Percentiles rank a stretch among this genome's conserved stretches.
These are phyloP conservation scores for Populus pruinosa DNA, from an alignment of 345 rosid genomes.

Conservation along the genomic window DNA sequence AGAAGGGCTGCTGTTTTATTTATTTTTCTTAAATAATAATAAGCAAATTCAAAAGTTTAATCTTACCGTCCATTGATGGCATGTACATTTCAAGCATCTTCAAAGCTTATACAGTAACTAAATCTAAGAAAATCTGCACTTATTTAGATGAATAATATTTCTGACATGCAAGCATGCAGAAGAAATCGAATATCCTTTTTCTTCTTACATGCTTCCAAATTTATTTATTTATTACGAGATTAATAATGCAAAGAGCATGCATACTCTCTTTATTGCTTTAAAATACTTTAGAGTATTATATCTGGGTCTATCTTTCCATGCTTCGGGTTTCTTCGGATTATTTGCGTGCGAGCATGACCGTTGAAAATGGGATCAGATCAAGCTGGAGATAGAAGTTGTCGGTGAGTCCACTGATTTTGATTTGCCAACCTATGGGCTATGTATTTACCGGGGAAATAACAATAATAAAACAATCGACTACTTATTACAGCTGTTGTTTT, in stretches of 20 bases:
- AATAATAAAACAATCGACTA: neutral
- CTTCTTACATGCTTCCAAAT: neutral
- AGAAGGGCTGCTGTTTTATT: no score
- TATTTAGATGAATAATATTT: no score
- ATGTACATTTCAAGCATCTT: neutral
- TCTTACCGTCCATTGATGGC: neutral
- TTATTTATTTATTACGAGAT: no score
- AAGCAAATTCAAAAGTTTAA: no score
- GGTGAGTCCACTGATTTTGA: neutral
- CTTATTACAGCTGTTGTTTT: neutral
- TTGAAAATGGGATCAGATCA: conserved; percentile 14
- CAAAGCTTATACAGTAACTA: neutral
- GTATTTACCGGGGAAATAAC: neutral
- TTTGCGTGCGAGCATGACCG: neutral
- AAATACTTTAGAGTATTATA: neutral
- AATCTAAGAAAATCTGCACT: neutral
- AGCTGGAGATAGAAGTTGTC: neutral
- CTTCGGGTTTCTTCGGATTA: neutral
- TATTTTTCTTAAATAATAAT: no score
- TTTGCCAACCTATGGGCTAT: neutral
- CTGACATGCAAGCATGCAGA: neutral
- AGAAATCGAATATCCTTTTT: neutral
- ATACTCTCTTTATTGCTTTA: neutral
- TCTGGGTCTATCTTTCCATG: neutral
- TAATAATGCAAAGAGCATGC: neutral